Evolutionary conservation across 257 asterid species (phyloP).

Genomic region (Nicotiana tomentosiformis): DNA sequence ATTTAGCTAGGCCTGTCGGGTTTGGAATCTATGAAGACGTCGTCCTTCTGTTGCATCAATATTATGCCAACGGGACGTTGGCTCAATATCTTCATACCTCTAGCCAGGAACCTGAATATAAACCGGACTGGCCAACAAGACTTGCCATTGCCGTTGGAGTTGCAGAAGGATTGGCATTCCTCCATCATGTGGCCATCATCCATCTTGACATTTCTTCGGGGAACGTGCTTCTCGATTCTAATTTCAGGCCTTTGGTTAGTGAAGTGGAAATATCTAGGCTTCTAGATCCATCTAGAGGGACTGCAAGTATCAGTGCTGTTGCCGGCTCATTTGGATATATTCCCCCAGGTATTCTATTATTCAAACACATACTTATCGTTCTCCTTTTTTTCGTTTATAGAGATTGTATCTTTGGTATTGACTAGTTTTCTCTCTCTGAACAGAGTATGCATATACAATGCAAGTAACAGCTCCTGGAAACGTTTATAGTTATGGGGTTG

Average conservation of each 20-base stretch:
- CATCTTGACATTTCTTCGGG: conserved; percentile 95
- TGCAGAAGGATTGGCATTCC: conserved; percentile 87
- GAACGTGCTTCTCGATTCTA: conserved; percentile 72
- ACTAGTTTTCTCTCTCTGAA: conserved; percentile 1
- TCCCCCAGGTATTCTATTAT: conserved; percentile 75
- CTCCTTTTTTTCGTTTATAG: background rate
- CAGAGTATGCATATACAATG: conserved; percentile 99
- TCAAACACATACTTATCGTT: background rate
- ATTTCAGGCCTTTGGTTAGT: conserved; percentile 67
- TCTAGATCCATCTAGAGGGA: conserved; percentile 90
- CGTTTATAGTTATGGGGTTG: conserved; percentile 93
- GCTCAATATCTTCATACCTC: conserved; percentile 66
- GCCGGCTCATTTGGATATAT: conserved; percentile 99
- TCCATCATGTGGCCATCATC: conserved; percentile 79
- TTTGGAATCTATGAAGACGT: conserved; percentile 75
- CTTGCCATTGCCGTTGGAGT: conserved; percentile 85
- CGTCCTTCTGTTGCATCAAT: conserved; percentile 61
- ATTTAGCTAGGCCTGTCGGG: conserved; percentile 79
- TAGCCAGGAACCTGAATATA: conserved; percentile 37
- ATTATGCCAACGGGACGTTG: conserved; percentile 59
- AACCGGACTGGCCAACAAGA: conserved; percentile 82
- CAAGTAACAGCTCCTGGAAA: conserved; percentile 98
- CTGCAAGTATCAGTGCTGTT: conserved; percentile 96
- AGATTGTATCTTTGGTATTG: background rate
- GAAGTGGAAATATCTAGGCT: conserved; percentile 94